Evolutionary conservation across 108 stramenopile genomes (phyloP).

Genomic region (Schizochytrium sp.): DNA sequence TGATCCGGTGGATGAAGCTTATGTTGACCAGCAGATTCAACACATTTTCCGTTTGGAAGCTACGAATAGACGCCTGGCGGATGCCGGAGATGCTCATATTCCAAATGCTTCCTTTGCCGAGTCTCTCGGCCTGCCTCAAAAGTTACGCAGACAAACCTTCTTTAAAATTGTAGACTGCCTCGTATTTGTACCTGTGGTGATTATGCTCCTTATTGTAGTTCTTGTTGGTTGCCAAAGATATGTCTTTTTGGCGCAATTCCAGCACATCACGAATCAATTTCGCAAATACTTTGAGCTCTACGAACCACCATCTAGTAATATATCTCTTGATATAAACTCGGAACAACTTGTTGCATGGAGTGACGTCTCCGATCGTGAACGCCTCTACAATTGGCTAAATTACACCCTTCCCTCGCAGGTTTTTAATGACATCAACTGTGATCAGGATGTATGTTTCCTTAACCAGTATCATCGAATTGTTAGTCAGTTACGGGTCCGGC

Average conservation of each 20-base stretch:
- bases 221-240: neutral
- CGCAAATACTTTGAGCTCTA: slow-evolving; percentile 2
- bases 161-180: neutral
- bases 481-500: neutral
- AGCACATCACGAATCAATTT: neutral
- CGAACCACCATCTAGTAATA: neutral
- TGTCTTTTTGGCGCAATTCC: neutral
- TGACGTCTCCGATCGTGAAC: neutral
- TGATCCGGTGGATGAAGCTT: too few relatives aligned
- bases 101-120: neutral
- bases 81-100: neutral
- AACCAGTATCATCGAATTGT: neutral
- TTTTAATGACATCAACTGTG: slow-evolving; percentile 4
- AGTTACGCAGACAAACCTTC: neutral
- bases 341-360: neutral
- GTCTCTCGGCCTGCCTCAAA: neutral
- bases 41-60: too few relatives aligned
- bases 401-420: neutral
- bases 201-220: neutral
- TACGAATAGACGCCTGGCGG: too few relatives aligned
- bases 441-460: neutral
- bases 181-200: neutral
- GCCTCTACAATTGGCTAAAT: neutral
- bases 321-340: neutral
- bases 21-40: too few relatives aligned